phyloP scores from a whole-genome alignment of 2,329 filamentous ascomycete genomes.

The Paecilomyces formosus region DNA sequence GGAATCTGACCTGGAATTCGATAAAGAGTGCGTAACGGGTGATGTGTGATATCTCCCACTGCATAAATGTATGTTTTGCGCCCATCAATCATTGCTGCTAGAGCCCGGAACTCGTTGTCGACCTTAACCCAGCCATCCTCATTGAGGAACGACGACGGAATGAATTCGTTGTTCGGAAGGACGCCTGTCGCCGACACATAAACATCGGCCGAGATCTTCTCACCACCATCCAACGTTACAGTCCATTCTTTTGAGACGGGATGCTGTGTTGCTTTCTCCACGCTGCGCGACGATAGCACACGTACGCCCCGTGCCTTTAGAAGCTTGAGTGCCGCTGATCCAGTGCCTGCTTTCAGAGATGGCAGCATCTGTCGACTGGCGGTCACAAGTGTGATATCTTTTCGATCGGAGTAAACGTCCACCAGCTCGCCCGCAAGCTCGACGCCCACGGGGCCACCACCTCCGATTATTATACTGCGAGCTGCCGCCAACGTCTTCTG shows the following conservation, averaged over 20 bases:
- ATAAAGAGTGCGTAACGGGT: conserved; percentile 2
- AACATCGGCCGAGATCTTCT: conserved; percentile 15
- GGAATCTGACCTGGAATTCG: conserved; percentile 3
- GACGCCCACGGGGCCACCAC: conserved; percentile 43
- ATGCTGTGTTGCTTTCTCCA: conserved; percentile 4
- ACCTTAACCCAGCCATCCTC: conserved; percentile 12
- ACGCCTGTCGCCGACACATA: conserved; percentile 13
- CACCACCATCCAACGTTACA: conserved; percentile 5
- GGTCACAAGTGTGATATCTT: conserved; percentile 27
- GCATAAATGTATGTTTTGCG: conserved; percentile 8
- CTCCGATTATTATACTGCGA: conserved; percentile 40
- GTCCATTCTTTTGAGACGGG: conserved; percentile 6
- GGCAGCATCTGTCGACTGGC: conserved; percentile 6
- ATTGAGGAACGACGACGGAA: conserved; percentile 9
- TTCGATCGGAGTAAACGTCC: conserved; percentile 24
- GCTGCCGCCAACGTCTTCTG: conserved; percentile 30
- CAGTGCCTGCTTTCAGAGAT: background rate
- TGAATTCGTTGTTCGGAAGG: conserved; percentile 12
- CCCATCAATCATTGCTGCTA: background rate
- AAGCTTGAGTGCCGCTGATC: conserved; percentile 3
- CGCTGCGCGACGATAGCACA: conserved; percentile 5
- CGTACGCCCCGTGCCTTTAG: conserved; percentile 6
- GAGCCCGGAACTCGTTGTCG: conserved; percentile 9
- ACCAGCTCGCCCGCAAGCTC: conserved; percentile 45
- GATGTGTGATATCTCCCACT: conserved; percentile 9